Conservation (phyloP, 306 rosid genomes). For the Urtica urens region DNA sequence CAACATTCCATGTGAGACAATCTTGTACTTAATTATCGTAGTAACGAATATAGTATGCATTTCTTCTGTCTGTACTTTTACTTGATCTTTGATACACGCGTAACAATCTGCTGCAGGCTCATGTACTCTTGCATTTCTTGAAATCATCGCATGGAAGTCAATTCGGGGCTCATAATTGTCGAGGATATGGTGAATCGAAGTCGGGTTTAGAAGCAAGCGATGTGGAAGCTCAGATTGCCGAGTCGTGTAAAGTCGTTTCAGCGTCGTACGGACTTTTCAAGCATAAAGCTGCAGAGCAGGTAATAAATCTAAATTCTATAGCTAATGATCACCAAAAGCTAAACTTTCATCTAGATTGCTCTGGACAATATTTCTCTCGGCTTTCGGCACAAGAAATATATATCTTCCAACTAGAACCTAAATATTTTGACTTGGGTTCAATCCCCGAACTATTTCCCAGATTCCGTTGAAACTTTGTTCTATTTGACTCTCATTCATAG, state of each 20-base stretch:
- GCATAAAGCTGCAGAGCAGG: slow-evolving; percentile 77
- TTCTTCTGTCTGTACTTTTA: too few relatives aligned
- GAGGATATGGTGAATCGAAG: slow-evolving; percentile 24
- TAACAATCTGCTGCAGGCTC: slow-evolving; percentile 50
- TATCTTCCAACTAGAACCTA: background rate
- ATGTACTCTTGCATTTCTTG: slow-evolving; percentile 69
- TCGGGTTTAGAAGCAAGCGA: slow-evolving; percentile 31
- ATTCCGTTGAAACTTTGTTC: too few relatives aligned
- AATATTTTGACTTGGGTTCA: background rate
- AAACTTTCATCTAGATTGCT: background rate
- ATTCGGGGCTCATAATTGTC: slow-evolving; percentile 25
- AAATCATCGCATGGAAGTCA: slow-evolving; percentile 33
- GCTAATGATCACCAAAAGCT: background rate
- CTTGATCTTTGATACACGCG: slow-evolving; percentile 8
- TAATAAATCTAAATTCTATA: slow-evolving; percentile 13
- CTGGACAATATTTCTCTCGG: background rate
- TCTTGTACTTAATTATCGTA: slow-evolving; percentile 7
- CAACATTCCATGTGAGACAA: slow-evolving; percentile 85
- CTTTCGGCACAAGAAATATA: background rate
- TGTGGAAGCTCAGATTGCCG: slow-evolving; percentile 52
- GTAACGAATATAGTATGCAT: background rate
- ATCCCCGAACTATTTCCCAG: background rate
- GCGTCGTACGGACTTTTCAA: slow-evolving; percentile 64
- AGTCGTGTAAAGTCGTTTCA: slow-evolving; percentile 69
- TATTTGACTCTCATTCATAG: too few relatives aligned